Conservation (phyloP, 163 green algal species). For the Chlorella variabilis region DNA sequence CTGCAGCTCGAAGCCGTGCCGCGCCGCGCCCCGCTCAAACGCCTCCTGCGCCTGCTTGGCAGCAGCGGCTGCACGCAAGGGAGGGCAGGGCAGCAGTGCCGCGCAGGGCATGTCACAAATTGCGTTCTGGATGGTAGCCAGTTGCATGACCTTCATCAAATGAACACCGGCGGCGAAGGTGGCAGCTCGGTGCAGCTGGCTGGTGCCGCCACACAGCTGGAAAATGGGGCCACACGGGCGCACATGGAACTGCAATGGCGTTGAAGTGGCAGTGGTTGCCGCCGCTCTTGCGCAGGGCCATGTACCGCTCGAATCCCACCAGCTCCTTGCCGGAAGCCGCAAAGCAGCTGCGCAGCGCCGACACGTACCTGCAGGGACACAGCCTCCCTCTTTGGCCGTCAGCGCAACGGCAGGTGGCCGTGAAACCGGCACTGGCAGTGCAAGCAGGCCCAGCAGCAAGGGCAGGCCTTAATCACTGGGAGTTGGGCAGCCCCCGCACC, state of each 20-base stretch:
- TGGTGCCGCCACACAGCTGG: no score
- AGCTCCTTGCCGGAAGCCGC: constrained; percentile 73
- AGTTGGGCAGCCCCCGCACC: constrained; percentile 9
- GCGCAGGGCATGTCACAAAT: no score
- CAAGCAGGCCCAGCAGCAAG: no score
- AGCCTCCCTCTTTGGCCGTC: no score
- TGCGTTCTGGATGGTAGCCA: background rate
- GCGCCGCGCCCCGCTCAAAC: constrained; percentile 44
- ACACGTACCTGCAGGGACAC: constrained; percentile 66
- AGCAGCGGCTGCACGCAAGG: background rate
- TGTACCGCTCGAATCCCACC: constrained; percentile 92
- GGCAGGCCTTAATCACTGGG: no score
- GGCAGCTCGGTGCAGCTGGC: no score
- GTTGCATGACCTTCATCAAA: background rate
- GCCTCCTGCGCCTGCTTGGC: constrained; percentile 12
- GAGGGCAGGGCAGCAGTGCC: background rate
- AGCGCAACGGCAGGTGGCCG: no score
- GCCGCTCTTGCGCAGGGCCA: constrained; percentile 75
- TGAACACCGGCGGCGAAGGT: no score
- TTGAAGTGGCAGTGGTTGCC: constrained; percentile 97
- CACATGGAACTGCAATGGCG: constrained; percentile 68
- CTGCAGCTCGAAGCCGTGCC: constrained; percentile 50
- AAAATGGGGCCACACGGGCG: constrained; percentile 19
- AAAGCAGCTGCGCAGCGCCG: constrained; percentile 74
- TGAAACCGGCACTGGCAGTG: no score